Evolutionary conservation across 108 stramenopile species (phyloP), one percentile per base, ranked within the genome.

Genomic region (Cyclotella sp.): DNA sequence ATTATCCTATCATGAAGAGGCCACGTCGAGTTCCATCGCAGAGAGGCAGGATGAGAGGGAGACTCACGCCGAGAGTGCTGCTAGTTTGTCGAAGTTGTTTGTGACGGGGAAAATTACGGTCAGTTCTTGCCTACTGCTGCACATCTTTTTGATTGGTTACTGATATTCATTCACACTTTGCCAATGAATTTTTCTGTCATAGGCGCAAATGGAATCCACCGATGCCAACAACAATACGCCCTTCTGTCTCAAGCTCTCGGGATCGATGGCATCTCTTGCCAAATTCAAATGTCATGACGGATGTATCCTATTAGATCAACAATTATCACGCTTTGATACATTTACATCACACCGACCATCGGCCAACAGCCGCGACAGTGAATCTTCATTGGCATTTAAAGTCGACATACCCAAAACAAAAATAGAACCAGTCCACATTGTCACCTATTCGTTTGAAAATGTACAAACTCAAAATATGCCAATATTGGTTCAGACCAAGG

Each of bases 401-500:
- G 82, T 92, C 4, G 79, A 76, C 18, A 77, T 90, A 77, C 89
- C 92, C 18, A 90, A 93, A 68, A 24, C 66, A 19, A 78, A 71
- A 21, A 40, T 85, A 30, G 81, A 73, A 46, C 28, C 49, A 42
- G 81, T 70, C 66, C 83, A 88, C 3, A 63, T 82, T 7, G 46
- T 87, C 0, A 73, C 53, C 9, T 93, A 89, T 68, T 54, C 77
- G 10, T 59, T 85, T 18, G 55, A 57, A 21, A 74, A 63, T 7
- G 73, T 77, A 22, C 58, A 81, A 19, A 77, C 89, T 21, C 70
- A 81, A 29, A 88, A 91, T 74, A 87, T 89, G 90, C 90, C 90
- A 44, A 60, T 90, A 46, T 70, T 90, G 15, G 64, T 88, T 34
- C 90, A 93, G 80, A 82, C 86, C 29, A 90, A 90, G 73, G 82